Conservation (phyloP, 2,329 filamentous ascomycete genomes). For the Pestalotiopsis fici region DNA sequence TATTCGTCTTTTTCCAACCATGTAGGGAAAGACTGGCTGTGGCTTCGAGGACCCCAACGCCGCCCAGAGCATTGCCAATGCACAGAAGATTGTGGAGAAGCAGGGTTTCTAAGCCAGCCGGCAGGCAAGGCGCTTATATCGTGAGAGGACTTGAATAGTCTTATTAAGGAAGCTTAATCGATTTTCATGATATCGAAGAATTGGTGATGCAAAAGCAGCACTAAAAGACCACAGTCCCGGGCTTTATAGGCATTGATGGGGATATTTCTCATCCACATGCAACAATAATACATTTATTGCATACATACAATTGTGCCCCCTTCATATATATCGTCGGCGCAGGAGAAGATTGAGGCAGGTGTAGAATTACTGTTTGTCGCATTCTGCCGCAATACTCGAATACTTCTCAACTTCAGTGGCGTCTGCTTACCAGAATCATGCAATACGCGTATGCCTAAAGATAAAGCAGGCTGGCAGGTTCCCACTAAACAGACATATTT, state of each 20-base stretch:
- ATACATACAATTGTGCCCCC: too few species aligned
- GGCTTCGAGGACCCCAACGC: slow-evolving; percentile 36
- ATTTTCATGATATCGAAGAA: not conserved
- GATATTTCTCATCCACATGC: too few species aligned
- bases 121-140: not conserved
- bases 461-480: not conserved
- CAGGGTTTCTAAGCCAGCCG: slow-evolving; percentile 32
- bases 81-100: slow-evolving; percentile 30
- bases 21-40: slow-evolving; percentile 34
- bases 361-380: too few species aligned
- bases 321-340: not conserved
- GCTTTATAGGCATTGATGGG: too few species aligned
- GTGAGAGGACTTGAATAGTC: not conserved
- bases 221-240: too few species aligned
- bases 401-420: not conserved
- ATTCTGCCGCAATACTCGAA: not conserved
- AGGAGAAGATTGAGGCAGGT: too few species aligned
- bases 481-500: not conserved
- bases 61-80: slow-evolving; percentile 25
- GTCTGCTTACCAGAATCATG: not conserved
- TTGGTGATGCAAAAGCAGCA: too few species aligned
- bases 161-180: not conserved
- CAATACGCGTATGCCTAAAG: not conserved
- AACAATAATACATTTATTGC: too few species aligned
- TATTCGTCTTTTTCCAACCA: not conserved